Percentiles rank a stretch among this genome's conserved stretches.
phyloP scores from a whole-genome alignment of 345 rosid genomes.

The Rhodamnia argentea region DNA sequence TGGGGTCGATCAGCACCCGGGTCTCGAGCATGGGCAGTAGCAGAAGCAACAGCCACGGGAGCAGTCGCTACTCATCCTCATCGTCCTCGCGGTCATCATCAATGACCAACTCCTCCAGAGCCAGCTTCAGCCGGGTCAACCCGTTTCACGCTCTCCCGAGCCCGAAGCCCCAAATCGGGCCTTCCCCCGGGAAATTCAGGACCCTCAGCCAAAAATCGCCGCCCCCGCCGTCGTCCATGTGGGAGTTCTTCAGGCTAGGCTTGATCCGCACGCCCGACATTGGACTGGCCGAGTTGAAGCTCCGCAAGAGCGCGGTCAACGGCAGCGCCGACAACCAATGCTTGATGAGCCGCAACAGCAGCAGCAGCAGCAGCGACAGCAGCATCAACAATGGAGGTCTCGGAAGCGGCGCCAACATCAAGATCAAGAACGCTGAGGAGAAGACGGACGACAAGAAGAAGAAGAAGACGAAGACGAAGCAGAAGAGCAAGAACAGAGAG shows the following conservation, averaged over 20 bases:
- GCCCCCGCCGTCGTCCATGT: conserved; percentile 28
- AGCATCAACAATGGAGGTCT: conserved; percentile 10
- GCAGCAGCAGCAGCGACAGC: conserved; percentile 41
- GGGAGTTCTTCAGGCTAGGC: conserved; percentile 67
- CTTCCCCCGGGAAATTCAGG: not conserved
- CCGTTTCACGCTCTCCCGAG: conserved; percentile 52
- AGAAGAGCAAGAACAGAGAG: conserved; percentile 7
- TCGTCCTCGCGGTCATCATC: conserved; percentile 1
- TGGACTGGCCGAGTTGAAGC: conserved; percentile 38
- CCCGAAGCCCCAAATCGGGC: conserved; percentile 65
- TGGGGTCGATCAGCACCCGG: not conserved
- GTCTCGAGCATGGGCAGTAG: conserved; percentile 1
- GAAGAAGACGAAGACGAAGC: conserved; percentile 6
- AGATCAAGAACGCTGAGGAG: not conserved
- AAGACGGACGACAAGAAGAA: not conserved
- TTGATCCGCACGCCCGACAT: conserved; percentile 76
- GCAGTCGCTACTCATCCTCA: not conserved
- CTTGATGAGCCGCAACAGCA: conserved; percentile 47
- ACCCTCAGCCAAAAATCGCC: conserved; percentile 5
- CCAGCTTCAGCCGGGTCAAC: not conserved
- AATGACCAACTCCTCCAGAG: not conserved
- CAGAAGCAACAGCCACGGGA: conserved; percentile 10
- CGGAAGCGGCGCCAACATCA: not conserved
- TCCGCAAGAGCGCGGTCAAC: conserved; percentile 8
- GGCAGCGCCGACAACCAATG: conserved; percentile 15